Base-by-base conservation (phyloP, 306 rosid genomes). In the Ceratonia siliqua region DNA sequence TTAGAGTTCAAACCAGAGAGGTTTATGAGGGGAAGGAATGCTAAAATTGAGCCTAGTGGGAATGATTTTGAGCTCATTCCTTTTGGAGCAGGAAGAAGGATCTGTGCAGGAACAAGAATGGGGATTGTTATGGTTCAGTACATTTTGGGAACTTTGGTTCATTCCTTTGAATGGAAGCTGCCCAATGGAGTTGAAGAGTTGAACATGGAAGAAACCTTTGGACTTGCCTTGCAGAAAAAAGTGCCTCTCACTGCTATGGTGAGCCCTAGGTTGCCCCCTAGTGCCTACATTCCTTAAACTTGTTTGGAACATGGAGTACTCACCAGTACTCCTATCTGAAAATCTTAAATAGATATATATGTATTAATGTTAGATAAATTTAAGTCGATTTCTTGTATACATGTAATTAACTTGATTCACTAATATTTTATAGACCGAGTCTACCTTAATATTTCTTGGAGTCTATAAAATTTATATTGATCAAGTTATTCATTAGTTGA, bases 21-120 rank as follows among this genome's bases (percentile, higher is more conserved):
- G 12, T 80, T 74, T 33, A 4, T 80, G 15, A 18, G 6, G 0
- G 84, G 48, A 2, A 79, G 48, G 32, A 50, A 57, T 52, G 72
- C 66, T 0, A 68, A 50, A 9, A 74, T 80, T 46, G 84, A 74
- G 5, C 79, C 76, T 0, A 33, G 71, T 13, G 83, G 83, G 15
- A 67, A 57, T 35, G 75, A 74, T n/a, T 80, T 80, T 43, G 76
- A 67, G 76, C n/a, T 74, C 28, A 67, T 81, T 6, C 80, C 84
- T 3, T 80, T 80, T 17, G 84, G 84, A 0, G 80, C 85, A 3
- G 85, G 85, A 9, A 76, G 79, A 21, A 71, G 82, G 70, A 71
- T 76, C 0, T 82, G 82, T 14, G 82, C 75, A 0, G 85, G 82
- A 32, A 55, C 11, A 8, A 52, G 49, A 11, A 20, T 70, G 30